A percentile compares a stretch with the other conserved stretches of the same genome.
Conservation (phyloP, 208 protist species). For the Crithidia sp. region DNA sequence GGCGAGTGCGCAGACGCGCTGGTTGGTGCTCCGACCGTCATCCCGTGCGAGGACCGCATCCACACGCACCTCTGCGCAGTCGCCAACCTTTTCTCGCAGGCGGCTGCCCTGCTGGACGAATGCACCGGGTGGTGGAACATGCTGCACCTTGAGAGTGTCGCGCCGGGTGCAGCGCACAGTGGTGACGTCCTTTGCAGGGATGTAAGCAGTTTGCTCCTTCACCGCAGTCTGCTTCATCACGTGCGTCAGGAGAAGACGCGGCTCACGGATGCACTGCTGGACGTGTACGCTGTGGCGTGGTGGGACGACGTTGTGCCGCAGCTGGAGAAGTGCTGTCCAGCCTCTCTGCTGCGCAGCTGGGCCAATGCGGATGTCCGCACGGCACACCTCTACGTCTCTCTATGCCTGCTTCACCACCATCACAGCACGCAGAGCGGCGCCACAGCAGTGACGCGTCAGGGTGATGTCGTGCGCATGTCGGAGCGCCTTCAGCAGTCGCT, state of each 20-base stretch:
- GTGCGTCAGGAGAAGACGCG: background rate
- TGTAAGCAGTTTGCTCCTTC: no score
- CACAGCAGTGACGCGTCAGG: background rate
- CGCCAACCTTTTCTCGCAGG: background rate
- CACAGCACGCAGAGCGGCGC: background rate
- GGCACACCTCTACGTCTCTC: constrained; percentile 20
- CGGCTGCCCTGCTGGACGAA: constrained; percentile 20
- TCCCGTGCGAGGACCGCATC: background rate
- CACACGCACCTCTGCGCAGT: background rate
- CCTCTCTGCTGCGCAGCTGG: constrained; percentile 4
- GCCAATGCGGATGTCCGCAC: constrained; percentile 4
- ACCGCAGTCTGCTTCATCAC: background rate
- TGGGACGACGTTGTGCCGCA: constrained; percentile 2
- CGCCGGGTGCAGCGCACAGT: background rate
- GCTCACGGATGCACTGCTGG: background rate
- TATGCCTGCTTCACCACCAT: constrained; percentile 1
- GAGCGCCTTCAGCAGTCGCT: constrained; percentile 22
- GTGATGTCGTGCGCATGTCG: background rate
- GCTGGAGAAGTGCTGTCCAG: background rate
- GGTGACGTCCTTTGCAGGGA: no score
- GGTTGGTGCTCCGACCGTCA: no score
- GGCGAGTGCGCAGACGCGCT: background rate
- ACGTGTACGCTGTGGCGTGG: constrained; percentile 23
- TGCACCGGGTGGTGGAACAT: constrained; percentile 17
- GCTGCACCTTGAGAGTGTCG: constrained; percentile 17